Percentiles rank a stretch among this genome's conserved stretches.
phyloP scores from a whole-genome alignment of 352 stramenopile species.

The Sclerospora graminicola region DNA sequence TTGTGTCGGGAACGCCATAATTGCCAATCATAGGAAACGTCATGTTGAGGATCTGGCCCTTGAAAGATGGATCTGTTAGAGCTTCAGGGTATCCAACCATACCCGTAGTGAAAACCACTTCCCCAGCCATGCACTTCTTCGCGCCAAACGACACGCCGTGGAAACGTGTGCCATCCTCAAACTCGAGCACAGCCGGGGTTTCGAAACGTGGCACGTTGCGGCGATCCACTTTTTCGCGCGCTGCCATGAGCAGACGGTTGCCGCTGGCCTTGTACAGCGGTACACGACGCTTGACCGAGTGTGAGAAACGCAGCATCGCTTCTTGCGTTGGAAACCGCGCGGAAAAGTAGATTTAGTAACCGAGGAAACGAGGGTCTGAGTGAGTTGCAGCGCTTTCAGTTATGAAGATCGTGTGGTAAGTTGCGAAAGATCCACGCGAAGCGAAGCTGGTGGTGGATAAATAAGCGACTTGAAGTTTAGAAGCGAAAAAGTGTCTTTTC shows the following conservation, averaged over 20 bases:
- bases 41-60: constrained; percentile 93
- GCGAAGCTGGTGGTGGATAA: too few relatives aligned
- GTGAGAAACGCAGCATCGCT: constrained; percentile 55
- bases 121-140: constrained; percentile 59
- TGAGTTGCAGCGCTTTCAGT: too few relatives aligned
- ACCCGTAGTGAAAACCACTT: constrained; percentile 96
- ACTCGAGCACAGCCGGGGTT: constrained; percentile 76
- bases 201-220: constrained; percentile 71
- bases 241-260: constrained; percentile 42
- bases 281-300: constrained; percentile 49
- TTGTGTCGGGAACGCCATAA: constrained; percentile 90
- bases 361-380: too few relatives aligned
- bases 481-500: too few relatives aligned
- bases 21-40: constrained; percentile 95
- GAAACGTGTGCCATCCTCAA: constrained; percentile 71
- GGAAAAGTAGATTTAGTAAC: too few relatives aligned
- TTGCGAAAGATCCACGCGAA: too few relatives aligned
- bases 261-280: constrained; percentile 61
- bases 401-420: too few relatives aligned
- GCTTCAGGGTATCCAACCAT: constrained; percentile 98
- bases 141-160: constrained; percentile 75
- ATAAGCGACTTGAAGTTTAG: too few relatives aligned
- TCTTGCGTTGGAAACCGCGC: too few relatives aligned
- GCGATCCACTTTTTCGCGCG: constrained; percentile 61
- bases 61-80: constrained; percentile 94